Evolutionary conservation across 2,329 filamentous ascomycete genomes (phyloP), one percentile per base, ranked within the genome.

Genomic region (Paradendryphiella salina): DNA sequence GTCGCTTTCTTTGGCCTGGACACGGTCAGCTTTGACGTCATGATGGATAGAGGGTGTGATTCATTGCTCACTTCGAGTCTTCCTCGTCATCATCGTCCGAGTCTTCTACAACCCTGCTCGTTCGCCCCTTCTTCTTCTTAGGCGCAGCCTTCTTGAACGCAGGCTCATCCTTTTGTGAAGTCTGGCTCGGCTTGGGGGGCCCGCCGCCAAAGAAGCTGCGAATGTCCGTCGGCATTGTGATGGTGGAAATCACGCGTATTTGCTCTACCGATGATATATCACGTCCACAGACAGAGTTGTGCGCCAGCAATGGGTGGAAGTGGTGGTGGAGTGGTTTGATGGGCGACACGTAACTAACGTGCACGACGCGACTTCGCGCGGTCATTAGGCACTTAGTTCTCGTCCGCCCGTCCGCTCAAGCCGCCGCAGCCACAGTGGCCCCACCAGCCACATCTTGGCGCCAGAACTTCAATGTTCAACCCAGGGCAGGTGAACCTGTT

Each of bases 131-230:
- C 31, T 77, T 71, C 31, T 77, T 77, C 61, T 79, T 79, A 51
- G 64, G 59, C 1, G 63, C 60, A 7, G 61, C 52, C 68, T 79
- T 67, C 64, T 72, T 69, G 28, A 69, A 54, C 45, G 67, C 64
- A 59, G 63, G 47, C 44, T 70, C 67, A 21, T 61, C 64, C 45
- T 70, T 67, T 52, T 61, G 62, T 23, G 62, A 59, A 33, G 53
- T 58, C 57, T 70, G 66, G 59, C 59, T 67, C 76, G 80, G 76
- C 62, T 81, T 79, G 73, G 91, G 91, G 54, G 49, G 49, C 13
- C 91, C 93, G 58, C 88, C 85, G 47, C 87, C 85, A 77, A 97
- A 96, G 76, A 96, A 97, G 64, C 81, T 90, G 68, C 92, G 83
- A 67, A 96, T 97, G 75, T 97, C 93, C 57, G 80, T 70, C 46